Percentiles rank a stretch among this genome's conserved stretches.
Evolutionary conservation across 306 rosid species (phyloP).

Genomic region (Boehmeria nivea): DNA sequence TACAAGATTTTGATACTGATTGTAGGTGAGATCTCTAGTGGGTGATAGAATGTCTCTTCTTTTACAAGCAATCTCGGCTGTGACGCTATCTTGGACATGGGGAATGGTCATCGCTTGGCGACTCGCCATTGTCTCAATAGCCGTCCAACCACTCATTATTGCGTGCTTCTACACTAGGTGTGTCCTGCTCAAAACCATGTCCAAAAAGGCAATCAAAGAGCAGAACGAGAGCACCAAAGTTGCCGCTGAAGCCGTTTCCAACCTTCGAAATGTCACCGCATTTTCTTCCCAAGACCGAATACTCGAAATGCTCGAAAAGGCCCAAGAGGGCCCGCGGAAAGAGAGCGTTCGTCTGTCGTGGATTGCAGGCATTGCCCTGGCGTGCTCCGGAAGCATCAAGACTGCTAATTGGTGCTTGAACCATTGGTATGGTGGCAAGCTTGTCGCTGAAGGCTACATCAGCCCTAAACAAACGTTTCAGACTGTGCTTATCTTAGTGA

Average conservation of each 20-base stretch:
- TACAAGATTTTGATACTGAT: not conserved
- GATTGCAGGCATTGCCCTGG: slow-evolving; percentile 41
- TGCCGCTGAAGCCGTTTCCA: slow-evolving; percentile 44
- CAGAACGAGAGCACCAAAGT: slow-evolving; percentile 40
- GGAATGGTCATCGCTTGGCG: slow-evolving; percentile 46
- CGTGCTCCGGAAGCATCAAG: slow-evolving; percentile 15
- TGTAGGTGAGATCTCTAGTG: slow-evolving; percentile 52
- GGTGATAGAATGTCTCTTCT: slow-evolving; percentile 44
- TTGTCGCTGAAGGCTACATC: slow-evolving; percentile 18
- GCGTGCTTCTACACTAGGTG: slow-evolving; percentile 29
- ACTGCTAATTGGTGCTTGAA: slow-evolving; percentile 22
- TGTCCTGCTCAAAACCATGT: slow-evolving; percentile 33
- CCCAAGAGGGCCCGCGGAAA: slow-evolving; percentile 29
- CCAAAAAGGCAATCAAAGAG: slow-evolving; percentile 27
- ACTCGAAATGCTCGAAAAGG: slow-evolving; percentile 23
- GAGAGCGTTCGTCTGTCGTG: slow-evolving; percentile 35
- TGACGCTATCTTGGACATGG: slow-evolving; percentile 39
- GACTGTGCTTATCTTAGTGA: slow-evolving; percentile 30
- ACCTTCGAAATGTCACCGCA: slow-evolving; percentile 33
- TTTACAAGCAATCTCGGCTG: slow-evolving; percentile 38
- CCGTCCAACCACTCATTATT: slow-evolving; percentile 39
- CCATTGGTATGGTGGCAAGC: slow-evolving; percentile 46
- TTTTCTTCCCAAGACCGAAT: slow-evolving; percentile 43
- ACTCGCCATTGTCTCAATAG: slow-evolving; percentile 35
- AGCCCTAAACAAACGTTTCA: slow-evolving; percentile 17